A percentile compares a stretch with the other conserved stretches of the same genome.
Evolutionary conservation across 2,329 filamentous ascomycete genomes (phyloP).

Genomic region (Tolypocladium album): DNA sequence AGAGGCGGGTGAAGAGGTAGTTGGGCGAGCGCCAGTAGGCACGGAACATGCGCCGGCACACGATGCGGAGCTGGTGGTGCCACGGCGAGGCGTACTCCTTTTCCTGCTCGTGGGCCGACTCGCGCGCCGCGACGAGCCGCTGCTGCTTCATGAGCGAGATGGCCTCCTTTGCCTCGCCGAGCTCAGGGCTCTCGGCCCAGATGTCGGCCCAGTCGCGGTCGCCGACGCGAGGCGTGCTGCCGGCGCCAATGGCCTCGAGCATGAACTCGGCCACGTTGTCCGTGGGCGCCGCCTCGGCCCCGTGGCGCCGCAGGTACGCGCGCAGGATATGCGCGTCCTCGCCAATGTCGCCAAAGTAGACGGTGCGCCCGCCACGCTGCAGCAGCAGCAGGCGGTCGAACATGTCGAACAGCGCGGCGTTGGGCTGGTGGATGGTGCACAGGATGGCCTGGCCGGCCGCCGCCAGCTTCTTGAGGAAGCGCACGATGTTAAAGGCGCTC

Average conservation of each 20-base stretch:
- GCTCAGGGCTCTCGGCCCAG: conserved; percentile 64
- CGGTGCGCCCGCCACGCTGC: conserved; percentile 65
- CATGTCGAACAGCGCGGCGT: conserved; percentile 75
- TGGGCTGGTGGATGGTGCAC: conserved; percentile 87
- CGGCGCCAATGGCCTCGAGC: conserved; percentile 75
- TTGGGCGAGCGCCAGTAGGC: conserved; percentile 80
- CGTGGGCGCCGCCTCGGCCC: conserved; percentile 44
- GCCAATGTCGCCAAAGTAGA: conserved; percentile 82
- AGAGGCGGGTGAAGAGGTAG: conserved; percentile 80
- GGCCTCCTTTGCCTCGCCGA: conserved; percentile 52
- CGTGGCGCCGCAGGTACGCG: conserved; percentile 47
- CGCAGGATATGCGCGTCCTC: conserved; percentile 62
- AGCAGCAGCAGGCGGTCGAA: conserved; percentile 76
- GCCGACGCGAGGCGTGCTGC: conserved; percentile 60
- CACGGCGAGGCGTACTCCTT: conserved; percentile 77
- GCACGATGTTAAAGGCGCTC: conserved; percentile 66
- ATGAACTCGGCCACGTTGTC: conserved; percentile 67
- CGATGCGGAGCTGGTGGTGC: conserved; percentile 66
- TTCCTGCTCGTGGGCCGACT: conserved; percentile 43
- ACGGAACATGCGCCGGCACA: conserved; percentile 62
- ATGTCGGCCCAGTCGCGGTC: conserved; percentile 71
- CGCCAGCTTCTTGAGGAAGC: conserved; percentile 67
- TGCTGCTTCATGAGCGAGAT: conserved; percentile 57
- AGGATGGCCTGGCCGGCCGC: conserved; percentile 78
- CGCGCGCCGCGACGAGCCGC: conserved; percentile 30